A percentile compares a stretch with the other conserved stretches of the same genome.
Conservation (phyloP, 495 filamentous ascomycete genomes). For the Bathelium albidoporum region DNA sequence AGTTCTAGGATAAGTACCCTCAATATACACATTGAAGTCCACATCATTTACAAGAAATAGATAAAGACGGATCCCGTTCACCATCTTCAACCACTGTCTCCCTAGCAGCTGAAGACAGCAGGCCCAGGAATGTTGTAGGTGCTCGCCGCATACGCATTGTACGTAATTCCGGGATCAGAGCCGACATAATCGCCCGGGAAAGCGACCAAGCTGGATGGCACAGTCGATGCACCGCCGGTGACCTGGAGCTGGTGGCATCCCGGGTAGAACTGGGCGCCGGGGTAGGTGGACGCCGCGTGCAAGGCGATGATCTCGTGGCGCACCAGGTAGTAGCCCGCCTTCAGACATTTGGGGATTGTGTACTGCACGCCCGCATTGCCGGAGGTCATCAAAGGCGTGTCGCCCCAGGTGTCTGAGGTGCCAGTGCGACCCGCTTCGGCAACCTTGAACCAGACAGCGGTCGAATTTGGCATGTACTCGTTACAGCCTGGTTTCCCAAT, state of each 20-base stretch:
- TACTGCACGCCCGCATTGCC: constrained; percentile 8
- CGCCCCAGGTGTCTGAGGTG: constrained; percentile 26
- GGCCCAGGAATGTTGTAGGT: neutral
- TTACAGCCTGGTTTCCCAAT: neutral
- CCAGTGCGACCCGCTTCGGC: constrained; percentile 15
- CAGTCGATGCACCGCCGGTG: constrained; percentile 10
- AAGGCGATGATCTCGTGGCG: constrained; percentile 22
- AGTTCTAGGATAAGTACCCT: neutral
- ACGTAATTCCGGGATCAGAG: neutral
- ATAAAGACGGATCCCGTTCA: neutral
- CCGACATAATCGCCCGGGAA: constrained; percentile 16
- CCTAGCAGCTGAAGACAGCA: neutral
- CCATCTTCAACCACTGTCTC: neutral
- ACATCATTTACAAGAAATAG: neutral
- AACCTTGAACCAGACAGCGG: constrained; percentile 36
- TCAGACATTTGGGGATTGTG: constrained; percentile 15
- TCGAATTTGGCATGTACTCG: neutral
- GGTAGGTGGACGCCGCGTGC: constrained; percentile 14
- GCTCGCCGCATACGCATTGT: neutral
- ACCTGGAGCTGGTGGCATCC: constrained; percentile 21
- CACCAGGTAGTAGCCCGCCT: constrained; percentile 18
- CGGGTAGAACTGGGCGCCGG: constrained; percentile 19
- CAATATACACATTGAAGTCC: neutral
- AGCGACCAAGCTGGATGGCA: constrained; percentile 9
- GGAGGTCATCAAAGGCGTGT: constrained; percentile 26